Conservation (phyloP, 2,329 filamentous ascomycete genomes). For the Alternaria sp. region DNA sequence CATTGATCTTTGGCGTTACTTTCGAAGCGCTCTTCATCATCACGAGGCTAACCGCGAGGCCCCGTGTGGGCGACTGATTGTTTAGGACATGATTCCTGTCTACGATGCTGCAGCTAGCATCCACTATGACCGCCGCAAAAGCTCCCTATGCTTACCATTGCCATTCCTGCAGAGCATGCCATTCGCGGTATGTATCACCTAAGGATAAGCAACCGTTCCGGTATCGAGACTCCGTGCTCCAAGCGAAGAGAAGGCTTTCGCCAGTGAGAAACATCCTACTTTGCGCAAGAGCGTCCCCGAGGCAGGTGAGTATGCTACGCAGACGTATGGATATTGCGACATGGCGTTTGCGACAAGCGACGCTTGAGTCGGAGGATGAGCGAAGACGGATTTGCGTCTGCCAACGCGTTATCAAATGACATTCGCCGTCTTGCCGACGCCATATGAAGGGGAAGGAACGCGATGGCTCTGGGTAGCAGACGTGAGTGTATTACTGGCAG, state of each 20-base stretch:
- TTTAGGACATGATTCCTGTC: constrained; percentile 39
- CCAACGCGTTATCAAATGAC: not conserved
- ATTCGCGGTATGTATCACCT: constrained; percentile 2
- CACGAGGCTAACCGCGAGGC: constrained; percentile 35
- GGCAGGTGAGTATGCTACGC: not conserved
- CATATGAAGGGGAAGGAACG: not conserved
- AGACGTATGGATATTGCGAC: not conserved
- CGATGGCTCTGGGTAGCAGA: not conserved
- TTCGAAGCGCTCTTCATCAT: constrained; percentile 3
- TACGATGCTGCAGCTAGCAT: constrained; percentile 34
- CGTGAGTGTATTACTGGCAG: not conserved
- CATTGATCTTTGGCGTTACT: constrained; percentile 13
- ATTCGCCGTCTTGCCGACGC: not conserved
- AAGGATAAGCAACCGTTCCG: not conserved
- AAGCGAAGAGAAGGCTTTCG: not conserved
- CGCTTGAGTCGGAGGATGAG: not conserved
- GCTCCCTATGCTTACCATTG: constrained; percentile 4
- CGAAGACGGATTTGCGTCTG: not conserved
- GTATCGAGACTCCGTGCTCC: not conserved
- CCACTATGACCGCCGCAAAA: constrained; percentile 16
- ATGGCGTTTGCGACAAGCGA: not conserved
- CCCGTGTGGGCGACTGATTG: constrained; percentile 30
- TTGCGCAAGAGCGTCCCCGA: not conserved
- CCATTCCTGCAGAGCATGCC: constrained; percentile 6
- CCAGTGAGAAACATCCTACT: not conserved